These are phyloP conservation scores for Coffea canephora DNA, from an alignment of 257 asterid genomes.

Conservation along the genomic window DNA sequence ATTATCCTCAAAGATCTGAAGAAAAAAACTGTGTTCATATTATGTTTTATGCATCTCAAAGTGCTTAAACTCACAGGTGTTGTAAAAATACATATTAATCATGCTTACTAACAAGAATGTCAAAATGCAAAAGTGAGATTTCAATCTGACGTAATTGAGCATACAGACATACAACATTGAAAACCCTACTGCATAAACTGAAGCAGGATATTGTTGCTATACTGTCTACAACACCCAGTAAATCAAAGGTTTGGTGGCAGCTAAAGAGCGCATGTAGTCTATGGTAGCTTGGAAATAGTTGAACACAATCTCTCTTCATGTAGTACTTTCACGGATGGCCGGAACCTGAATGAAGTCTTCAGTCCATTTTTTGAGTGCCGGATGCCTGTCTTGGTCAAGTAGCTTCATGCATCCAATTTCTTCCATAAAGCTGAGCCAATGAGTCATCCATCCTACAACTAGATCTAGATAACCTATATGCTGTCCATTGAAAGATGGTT, in stretches of 20 bases:
- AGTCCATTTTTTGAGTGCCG: conserved; percentile 37
- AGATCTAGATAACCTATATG: conserved; percentile 46
- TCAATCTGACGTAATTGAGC: not conserved
- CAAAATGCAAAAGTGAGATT: not conserved
- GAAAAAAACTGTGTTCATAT: too few species aligned
- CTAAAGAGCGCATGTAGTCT: conserved; percentile 36
- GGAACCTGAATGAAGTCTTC: conserved; percentile 33
- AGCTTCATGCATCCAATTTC: conserved; percentile 42
- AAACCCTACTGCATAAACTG: too few species aligned
- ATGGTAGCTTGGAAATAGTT: conserved; percentile 36
- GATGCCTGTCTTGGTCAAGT: conserved; percentile 30
- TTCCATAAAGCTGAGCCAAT: conserved; percentile 43
- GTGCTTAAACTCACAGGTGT: too few species aligned
- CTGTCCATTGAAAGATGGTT: conserved; percentile 39
- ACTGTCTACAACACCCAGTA: not conserved
- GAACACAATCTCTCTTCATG: conserved; percentile 29
- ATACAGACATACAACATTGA: not conserved
- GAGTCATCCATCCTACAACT: conserved; percentile 39
- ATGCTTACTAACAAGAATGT: not conserved
- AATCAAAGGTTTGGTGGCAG: conserved; percentile 15
- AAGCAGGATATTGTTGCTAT: not conserved
- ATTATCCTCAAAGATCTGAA: not conserved
- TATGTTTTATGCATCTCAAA: too few species aligned
- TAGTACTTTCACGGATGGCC: conserved; percentile 31
- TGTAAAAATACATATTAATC: not conserved